phyloP scores from a whole-genome alignment of 2,329 filamentous ascomycete species.

The Talaromyces sp. region DNA sequence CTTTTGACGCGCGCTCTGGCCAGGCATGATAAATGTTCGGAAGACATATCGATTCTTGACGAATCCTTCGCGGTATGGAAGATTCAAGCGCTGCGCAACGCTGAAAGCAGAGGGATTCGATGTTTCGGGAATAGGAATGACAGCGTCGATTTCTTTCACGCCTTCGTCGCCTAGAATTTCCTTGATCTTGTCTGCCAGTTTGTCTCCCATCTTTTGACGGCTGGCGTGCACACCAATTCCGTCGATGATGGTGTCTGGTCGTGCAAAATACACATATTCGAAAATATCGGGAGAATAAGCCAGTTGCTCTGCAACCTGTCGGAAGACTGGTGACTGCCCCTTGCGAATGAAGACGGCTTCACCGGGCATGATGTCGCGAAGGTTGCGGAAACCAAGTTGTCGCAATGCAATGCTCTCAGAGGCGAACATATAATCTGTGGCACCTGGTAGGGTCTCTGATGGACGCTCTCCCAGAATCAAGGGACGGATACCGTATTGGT shows the following conservation, averaged over 20 bases:
- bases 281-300: slow-evolving; percentile 82
- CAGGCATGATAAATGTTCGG: slow-evolving; percentile 83
- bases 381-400: slow-evolving; percentile 74
- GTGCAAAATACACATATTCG: slow-evolving; percentile 82
- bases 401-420: slow-evolving; percentile 81
- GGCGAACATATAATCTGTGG: slow-evolving; percentile 81
- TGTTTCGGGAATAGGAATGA: slow-evolving; percentile 82
- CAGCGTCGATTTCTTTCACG: slow-evolving; percentile 68
- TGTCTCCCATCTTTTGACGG: slow-evolving; percentile 80
- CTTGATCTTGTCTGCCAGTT: slow-evolving; percentile 70
- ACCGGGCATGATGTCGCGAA: slow-evolving; percentile 75
- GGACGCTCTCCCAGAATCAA: slow-evolving; percentile 73
- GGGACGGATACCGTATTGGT: slow-evolving; percentile 77
- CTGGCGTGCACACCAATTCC: slow-evolving; percentile 83
- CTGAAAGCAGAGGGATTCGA: slow-evolving; percentile 75
- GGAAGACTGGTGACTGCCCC: slow-evolving; percentile 68
- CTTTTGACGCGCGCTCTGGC: slow-evolving; percentile 75
- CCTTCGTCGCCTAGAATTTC: slow-evolving; percentile 64
- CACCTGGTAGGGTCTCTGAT: slow-evolving; percentile 60
- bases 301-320: slow-evolving; percentile 65
- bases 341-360: slow-evolving; percentile 84
- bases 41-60: slow-evolving; percentile 89
- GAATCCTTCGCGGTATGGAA: slow-evolving; percentile 76
- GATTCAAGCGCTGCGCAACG: slow-evolving; percentile 70
- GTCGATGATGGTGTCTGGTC: slow-evolving; percentile 79